Evolutionary conservation across 805 yeast species (phyloP).

Genomic region (Debaryomyces prosopidis): DNA sequence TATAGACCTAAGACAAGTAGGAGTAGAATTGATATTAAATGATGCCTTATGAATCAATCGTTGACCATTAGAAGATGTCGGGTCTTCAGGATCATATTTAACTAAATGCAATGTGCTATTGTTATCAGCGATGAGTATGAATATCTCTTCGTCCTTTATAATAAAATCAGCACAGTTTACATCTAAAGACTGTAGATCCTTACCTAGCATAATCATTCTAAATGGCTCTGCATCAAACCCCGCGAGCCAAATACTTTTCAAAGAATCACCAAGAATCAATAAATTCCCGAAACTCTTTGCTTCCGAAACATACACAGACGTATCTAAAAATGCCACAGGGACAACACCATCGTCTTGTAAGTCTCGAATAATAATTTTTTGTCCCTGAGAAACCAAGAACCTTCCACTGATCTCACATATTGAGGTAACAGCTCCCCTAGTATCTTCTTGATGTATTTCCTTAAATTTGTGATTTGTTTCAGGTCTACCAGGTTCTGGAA

Average conservation of each 20-base stretch:
- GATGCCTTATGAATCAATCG: slow-evolving; percentile 67
- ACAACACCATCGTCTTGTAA: slow-evolving; percentile 85
- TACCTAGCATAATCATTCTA: slow-evolving; percentile 75
- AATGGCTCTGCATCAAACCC: slow-evolving; percentile 97
- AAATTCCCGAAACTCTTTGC: slow-evolving; percentile 82
- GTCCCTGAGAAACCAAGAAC: slow-evolving; percentile 83
- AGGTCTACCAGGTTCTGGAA: slow-evolving; percentile 86
- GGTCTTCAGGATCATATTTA: slow-evolving; percentile 91
- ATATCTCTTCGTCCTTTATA: slow-evolving; percentile 67
- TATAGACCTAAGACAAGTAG: slow-evolving; percentile 53
- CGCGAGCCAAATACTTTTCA: slow-evolving; percentile 72
- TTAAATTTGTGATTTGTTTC: slow-evolving; percentile 80
- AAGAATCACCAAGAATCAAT: slow-evolving; percentile 76
- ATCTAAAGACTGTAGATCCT: slow-evolving; percentile 64
- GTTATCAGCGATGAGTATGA: slow-evolving; percentile 67
- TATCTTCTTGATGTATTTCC: slow-evolving; percentile 66
- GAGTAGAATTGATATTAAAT: slow-evolving; percentile 64
- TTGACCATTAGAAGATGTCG: slow-evolving; percentile 78
- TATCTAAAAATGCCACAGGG: slow-evolving; percentile 91
- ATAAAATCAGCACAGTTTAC: slow-evolving; percentile 76
- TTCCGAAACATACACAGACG: slow-evolving; percentile 77
- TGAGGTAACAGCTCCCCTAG: slow-evolving; percentile 81
- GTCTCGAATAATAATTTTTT: slow-evolving; percentile 75
- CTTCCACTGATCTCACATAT: slow-evolving; percentile 81
- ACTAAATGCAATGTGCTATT: slow-evolving; percentile 66